Evolutionary conservation across 1,139 yeast genomes (phyloP), one percentile per base, ranked within the genome.

Genomic region (Geotrichum carabidarum): DNA sequence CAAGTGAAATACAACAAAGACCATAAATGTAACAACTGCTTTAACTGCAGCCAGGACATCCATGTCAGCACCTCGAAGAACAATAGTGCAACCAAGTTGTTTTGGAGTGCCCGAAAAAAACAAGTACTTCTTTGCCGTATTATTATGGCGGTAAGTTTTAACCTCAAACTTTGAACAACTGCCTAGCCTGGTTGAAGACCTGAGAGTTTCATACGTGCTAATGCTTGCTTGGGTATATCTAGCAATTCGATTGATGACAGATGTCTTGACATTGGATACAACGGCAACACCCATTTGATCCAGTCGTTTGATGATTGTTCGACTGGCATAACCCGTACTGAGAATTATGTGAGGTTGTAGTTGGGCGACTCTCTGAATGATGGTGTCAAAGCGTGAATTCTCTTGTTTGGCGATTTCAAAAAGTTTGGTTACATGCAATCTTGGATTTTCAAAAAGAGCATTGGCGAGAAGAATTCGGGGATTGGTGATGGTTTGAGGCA

Each of bases 341-440:
- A 91, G 79, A 1, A 94, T 78, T 27, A 94, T 76, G 62, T 82
- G 89, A 0, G 99, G 98, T 51, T 79, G 81, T 54, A 93, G 71
- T 0, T 93, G 83, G 4, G 83, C 76, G 22, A 94, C 80, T 55
- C 98, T 77, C 2, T 85, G 85, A 0, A 90, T 95, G 49, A 93
- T 75, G 62, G 91, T 91, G 53, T 84, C 80, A 48, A 93, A 77
- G 64, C 86, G 91, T 60, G 93, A 97, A 47, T 80, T 76, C 65
- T 93, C 98, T 66, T 94, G 99, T 0, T 94, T 88, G 52, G 89
- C 77, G 1, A 93, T 85, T 3, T 95, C 87, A 55, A 89, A 84
- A 57, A 93, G 73, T 65, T 95, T 86, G 68, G 90, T 82, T 57
- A 90, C 86, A 50, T 77, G 81, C 44, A 77, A 86, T 58, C 86